Conservation (phyloP, 192 early-diverging fungal genomes). For the Martensiomyces pterosporus region DNA sequence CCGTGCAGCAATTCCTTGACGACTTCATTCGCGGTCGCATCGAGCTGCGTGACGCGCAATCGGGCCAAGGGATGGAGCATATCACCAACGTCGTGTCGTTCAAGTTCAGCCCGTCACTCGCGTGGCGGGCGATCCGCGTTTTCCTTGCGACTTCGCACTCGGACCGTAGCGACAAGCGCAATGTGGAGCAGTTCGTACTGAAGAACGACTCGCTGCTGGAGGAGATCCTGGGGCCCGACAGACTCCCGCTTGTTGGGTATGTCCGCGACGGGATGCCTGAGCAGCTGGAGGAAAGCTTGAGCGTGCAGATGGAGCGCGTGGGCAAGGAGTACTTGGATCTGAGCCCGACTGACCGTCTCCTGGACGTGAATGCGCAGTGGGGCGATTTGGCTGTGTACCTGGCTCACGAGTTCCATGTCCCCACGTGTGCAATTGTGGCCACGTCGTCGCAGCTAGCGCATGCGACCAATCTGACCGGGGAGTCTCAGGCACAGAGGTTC, state of each 20-base stretch:
- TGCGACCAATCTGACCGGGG: conserved; percentile 36
- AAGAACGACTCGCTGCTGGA: conserved; percentile 45
- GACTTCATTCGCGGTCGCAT: conserved; percentile 44
- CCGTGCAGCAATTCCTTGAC: conserved; percentile 34
- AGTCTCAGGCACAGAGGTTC: conserved; percentile 39
- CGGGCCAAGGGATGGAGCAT: conserved; percentile 35
- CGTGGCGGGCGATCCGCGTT: conserved; percentile 18
- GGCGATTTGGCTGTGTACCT: conserved; percentile 48
- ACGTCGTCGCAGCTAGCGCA: conserved; percentile 40
- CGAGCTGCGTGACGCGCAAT: conserved; percentile 48
- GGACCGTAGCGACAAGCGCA: conserved; percentile 11
- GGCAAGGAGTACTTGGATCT: conserved; percentile 45
- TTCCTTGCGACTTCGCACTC: conserved; percentile 31
- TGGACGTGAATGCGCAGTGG: conserved; percentile 45
- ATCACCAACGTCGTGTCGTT: conserved; percentile 39
- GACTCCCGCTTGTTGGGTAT: conserved; percentile 43
- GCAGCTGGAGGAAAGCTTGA: conserved; percentile 23
- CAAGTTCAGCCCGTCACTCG: conserved; percentile 18
- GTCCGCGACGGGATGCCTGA: conserved; percentile 38
- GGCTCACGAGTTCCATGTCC: conserved; percentile 33
- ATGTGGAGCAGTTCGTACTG: conserved; percentile 27
- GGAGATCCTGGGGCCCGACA: conserved; percentile 38
- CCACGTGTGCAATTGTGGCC: conserved; percentile 30
- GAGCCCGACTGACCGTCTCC: conserved; percentile 40
- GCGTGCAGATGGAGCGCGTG: conserved; percentile 36